These are phyloP conservation scores for Carex cristatella DNA, from an alignment of 176 grass and related monocot species.

Conservation along the genomic window DNA sequence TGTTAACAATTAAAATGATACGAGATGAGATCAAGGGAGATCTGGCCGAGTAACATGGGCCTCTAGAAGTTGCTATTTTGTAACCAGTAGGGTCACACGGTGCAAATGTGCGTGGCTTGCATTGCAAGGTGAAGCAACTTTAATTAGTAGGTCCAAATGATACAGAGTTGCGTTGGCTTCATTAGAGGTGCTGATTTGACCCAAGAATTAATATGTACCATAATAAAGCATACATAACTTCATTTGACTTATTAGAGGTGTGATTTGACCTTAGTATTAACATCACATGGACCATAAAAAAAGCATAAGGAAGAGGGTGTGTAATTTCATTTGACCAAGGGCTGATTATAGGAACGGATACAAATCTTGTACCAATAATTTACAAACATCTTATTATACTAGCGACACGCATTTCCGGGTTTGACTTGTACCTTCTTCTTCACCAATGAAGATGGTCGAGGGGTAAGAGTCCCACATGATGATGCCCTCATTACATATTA, in stretches of 20 bases:
- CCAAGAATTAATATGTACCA: neutral
- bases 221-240: too few relatives aligned
- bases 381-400: neutral
- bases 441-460: too few relatives aligned
- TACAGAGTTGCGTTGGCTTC: neutral
- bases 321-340: neutral
- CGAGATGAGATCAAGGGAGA: slow-evolving; percentile 20
- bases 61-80: slow-evolving; percentile 20
- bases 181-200: slow-evolving; percentile 7
- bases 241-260: neutral
- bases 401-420: neutral
- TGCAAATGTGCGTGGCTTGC: neutral
- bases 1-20: neutral
- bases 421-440: neutral
- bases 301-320: neutral
- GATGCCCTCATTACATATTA: neutral
- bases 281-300: neutral
- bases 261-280: slow-evolving; percentile 1
- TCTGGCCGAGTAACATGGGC: slow-evolving; percentile 9
- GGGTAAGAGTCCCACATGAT: too few relatives aligned
- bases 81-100: slow-evolving; percentile 11
- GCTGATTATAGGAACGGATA: neutral
- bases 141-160: neutral
- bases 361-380: neutral
- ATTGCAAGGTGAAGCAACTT: neutral